Conservation (phyloP, 768 basidiomycete genomes). For the Serpula lacrymans region DNA sequence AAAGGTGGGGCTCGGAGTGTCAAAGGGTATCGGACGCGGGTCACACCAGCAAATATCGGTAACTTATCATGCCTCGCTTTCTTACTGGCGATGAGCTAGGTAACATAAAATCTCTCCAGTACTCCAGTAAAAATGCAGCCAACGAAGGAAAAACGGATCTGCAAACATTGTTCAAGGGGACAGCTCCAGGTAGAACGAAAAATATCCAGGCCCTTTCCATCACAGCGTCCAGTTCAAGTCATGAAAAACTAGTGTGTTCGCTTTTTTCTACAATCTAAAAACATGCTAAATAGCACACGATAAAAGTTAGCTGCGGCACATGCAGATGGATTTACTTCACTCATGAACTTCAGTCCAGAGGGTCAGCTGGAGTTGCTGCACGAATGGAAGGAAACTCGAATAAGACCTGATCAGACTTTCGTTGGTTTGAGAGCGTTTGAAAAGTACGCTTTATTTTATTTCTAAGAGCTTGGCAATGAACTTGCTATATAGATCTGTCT, state of each 20-base stretch:
- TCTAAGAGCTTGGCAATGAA: conserved; percentile 4
- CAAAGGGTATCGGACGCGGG: neutral
- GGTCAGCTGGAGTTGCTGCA: conserved; percentile 36
- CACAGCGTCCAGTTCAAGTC: conserved; percentile 16
- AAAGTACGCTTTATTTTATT: conserved; percentile 41
- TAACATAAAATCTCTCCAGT: conserved; percentile 60
- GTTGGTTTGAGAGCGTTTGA: conserved; percentile 55
- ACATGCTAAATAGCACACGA: conserved; percentile 31
- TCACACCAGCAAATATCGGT: no score
- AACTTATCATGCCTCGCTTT: conserved; percentile 57
- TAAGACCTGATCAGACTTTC: conserved; percentile 50
- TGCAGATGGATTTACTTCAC: conserved; percentile 51
- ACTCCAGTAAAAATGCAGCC: conserved; percentile 26
- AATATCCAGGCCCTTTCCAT: conserved; percentile 40
- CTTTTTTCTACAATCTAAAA: conserved; percentile 6
- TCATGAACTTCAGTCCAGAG: conserved; percentile 42
- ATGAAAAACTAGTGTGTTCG: conserved; percentile 37
- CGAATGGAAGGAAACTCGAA: conserved; percentile 65
- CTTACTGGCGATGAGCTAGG: conserved; percentile 78
- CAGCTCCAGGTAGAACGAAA: conserved; percentile 27
- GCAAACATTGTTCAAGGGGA: conserved; percentile 33
- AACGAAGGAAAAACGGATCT: conserved; percentile 32
- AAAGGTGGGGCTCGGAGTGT: neutral
- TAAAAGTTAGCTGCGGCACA: conserved; percentile 65
- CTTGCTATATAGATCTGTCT: conserved; percentile 34